Conservation (phyloP, 1,139 yeast genomes). For the Sugiyamaella grinbergsii region DNA sequence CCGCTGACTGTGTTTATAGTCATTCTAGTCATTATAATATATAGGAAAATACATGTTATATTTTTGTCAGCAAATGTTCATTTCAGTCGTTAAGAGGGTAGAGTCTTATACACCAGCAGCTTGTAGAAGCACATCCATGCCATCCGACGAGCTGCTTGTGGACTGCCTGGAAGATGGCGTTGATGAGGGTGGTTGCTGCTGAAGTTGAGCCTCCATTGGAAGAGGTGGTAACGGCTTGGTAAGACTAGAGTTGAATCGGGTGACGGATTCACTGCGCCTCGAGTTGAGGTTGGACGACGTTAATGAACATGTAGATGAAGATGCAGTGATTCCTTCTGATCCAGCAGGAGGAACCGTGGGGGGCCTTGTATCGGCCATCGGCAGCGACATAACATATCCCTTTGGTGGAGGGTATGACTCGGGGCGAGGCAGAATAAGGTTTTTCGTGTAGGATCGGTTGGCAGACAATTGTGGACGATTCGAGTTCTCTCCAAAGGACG, state of each 20-base stretch:
- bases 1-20: no score
- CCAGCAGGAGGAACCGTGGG: constrained; percentile 36
- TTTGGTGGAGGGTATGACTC: constrained; percentile 37
- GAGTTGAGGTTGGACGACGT: constrained; percentile 15
- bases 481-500: constrained; percentile 16
- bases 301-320: no score
- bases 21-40: constrained; percentile 10
- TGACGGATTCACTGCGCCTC: constrained; percentile 11
- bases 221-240: constrained; percentile 42
- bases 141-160: constrained; percentile 24
- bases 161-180: constrained; percentile 1
- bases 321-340: constrained; percentile 19
- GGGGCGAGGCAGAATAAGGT: constrained; percentile 36
- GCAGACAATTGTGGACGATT: constrained; percentile 35
- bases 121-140: constrained; percentile 40
- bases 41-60: constrained; percentile 7
- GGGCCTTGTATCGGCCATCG: constrained; percentile 37
- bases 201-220: constrained; percentile 34
- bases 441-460: constrained; percentile 37
- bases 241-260: constrained; percentile 23
- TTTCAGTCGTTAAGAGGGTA: constrained; percentile 7
- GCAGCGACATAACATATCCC: constrained; percentile 28
- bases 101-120: constrained; percentile 38
- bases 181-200: constrained; percentile 13
- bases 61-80: not conserved